Evolutionary conservation across 2,329 filamentous ascomycete genomes (phyloP).

Genomic region (Berkeleyomyces rouxiae): DNA sequence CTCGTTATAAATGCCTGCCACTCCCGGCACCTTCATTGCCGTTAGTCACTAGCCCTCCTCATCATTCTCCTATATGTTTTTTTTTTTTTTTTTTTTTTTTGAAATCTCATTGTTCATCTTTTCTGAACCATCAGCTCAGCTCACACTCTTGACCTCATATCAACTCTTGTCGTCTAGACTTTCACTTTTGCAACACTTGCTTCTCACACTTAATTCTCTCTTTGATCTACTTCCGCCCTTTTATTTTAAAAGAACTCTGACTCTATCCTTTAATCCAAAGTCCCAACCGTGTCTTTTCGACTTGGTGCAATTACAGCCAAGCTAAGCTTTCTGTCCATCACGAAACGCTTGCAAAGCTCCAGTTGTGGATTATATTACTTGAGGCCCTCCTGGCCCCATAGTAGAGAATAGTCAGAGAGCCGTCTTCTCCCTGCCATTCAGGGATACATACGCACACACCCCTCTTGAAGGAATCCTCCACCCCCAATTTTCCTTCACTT

Average conservation of each 20-base stretch:
- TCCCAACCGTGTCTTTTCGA: neutral
- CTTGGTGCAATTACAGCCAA: neutral
- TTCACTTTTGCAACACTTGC: neutral
- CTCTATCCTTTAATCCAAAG: neutral
- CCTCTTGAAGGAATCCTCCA: neutral
- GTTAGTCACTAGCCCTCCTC: neutral
- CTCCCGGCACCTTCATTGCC: neutral
- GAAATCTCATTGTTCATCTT: neutral
- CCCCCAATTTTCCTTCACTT: neutral
- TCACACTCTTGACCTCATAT: neutral
- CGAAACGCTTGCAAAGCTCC: neutral
- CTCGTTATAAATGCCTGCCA: neutral
- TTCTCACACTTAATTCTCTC: neutral
- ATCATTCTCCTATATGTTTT: neutral
- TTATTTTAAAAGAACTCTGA: neutral
- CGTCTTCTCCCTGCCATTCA: neutral
- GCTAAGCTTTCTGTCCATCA: neutral
- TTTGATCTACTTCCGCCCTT: neutral
- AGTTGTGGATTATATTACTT: neutral
- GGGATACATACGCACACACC: neutral
- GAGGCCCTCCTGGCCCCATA: neutral
- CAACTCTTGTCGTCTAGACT: neutral
- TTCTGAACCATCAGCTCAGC: neutral
- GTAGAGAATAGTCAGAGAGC: neutral
- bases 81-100: neutral